Evolutionary conservation across 1,284 basidiomycete genomes (phyloP), one percentile per base, ranked within the genome.

Genomic region (Microbotryomycetes sp.): DNA sequence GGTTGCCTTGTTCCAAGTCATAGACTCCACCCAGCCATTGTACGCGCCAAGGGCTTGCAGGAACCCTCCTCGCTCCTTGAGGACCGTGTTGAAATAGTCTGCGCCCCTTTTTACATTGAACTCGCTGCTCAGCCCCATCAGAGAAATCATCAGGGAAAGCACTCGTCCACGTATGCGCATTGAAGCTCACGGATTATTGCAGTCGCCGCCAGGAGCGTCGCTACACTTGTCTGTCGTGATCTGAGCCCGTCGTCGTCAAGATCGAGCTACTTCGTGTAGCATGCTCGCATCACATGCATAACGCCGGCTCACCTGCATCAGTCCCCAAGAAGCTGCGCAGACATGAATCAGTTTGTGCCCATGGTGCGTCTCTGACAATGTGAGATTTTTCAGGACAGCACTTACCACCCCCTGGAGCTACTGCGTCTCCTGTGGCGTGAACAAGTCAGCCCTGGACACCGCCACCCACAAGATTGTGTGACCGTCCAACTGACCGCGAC

Each of bases 401-500:
- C 35, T 41, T 18, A 41, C 35, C 35, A 18, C 35, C 35, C 9
- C 35, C 35, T 11, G 35, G 35, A 41, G 35, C 35, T 9, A 41
- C 35, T 11, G 35, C 35, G 18, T 41, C 35, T 9, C 35, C 35
- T 41, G 9, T 18, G 35, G 18, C 18, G 35, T 18, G 18, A 18
- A 18, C 35, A 41, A 11, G 35, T 41, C 35, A 41, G 35, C 18
- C 18, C 35, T 41, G 35, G 35, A 11, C 11, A 41, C n/a, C n/a
- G n/a, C n/a, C n/a, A n/a, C n/a, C n/a, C n/a, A n/a, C n/a, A n/a
- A n/a, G n/a, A n/a, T n/a, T n/a, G n/a, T n/a, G n/a, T n/a, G n/a
- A n/a, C n/a, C n/a, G n/a, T n/a, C 88, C 4, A 80, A 82, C n/a
- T 76, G 60, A 2, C 85, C 80, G 66, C 86, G 83, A 78, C 91